Evolutionary conservation across 768 basidiomycete species (phyloP).

Genomic region (Tricholoma sp.): DNA sequence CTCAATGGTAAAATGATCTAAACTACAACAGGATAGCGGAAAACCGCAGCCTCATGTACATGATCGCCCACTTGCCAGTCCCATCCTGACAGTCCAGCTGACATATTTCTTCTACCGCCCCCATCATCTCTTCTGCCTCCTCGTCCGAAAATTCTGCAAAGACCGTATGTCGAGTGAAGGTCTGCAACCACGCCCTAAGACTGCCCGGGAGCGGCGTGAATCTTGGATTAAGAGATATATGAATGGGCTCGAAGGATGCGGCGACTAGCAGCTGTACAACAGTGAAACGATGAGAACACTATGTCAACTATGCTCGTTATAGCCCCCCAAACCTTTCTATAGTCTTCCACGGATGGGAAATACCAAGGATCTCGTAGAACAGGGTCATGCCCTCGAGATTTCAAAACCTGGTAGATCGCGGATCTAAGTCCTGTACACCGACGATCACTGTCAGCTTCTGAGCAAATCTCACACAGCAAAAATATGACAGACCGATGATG

Average conservation of each 20-base stretch:
- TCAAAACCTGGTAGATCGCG: constrained; percentile 50
- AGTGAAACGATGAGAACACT: background rate
- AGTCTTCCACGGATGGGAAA: constrained; percentile 71
- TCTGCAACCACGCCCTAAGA: constrained; percentile 58
- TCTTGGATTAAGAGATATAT: constrained; percentile 51
- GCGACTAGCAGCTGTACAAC: constrained; percentile 43
- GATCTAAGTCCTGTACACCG: constrained; percentile 47
- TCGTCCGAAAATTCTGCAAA: constrained; percentile 45
- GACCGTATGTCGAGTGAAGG: constrained; percentile 62
- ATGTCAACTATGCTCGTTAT: background rate
- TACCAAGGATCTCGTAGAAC: constrained; percentile 72
- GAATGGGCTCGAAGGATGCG: constrained; percentile 49
- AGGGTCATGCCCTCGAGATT: constrained; percentile 52
- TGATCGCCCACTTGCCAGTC: constrained; percentile 59
- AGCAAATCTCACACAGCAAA: background rate
- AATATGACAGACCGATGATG: constrained; percentile 43
- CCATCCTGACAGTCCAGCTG: constrained; percentile 50
- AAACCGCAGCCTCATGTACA: constrained; percentile 71
- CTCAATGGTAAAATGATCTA: background rate
- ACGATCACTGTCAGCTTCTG: constrained; percentile 3
- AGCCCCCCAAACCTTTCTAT: constrained; percentile 40
- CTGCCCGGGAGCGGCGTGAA: constrained; percentile 45
- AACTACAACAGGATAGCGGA: constrained; percentile 37
- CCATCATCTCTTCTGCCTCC: constrained; percentile 56
- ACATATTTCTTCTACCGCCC: constrained; percentile 54